phyloP scores from a whole-genome alignment of 1,284 basidiomycete genomes.

The Ceratobasidium sp. region DNA sequence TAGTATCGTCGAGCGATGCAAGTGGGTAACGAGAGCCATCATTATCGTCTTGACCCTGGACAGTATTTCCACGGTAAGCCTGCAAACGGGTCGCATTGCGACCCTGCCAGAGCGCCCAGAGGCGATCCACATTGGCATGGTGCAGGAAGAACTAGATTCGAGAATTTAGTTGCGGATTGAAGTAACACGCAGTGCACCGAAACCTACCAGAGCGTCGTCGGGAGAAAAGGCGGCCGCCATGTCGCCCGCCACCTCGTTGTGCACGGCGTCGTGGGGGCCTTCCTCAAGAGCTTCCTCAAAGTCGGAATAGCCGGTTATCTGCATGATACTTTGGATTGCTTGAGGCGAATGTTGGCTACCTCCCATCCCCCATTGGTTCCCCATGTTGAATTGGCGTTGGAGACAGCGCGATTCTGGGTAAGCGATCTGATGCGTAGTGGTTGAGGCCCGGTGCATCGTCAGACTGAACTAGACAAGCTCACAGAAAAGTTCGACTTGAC shows the following conservation, averaged over 20 bases:
- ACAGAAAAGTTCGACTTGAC: conserved; percentile 32
- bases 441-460: too few relatives aligned
- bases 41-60: conserved; percentile 27
- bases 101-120: conserved; percentile 48
- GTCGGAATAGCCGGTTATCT: conserved; percentile 3
- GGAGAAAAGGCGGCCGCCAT: conserved; percentile 39
- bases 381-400: conserved; percentile 28
- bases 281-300: conserved; percentile 26
- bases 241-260: conserved; percentile 36
- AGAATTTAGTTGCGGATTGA: neutral
- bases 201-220: conserved; percentile 29
- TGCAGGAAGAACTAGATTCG: conserved; percentile 42
- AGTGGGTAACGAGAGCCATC: conserved; percentile 13
- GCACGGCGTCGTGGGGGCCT: conserved; percentile 38
- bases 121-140: conserved; percentile 46
- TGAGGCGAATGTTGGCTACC: conserved; percentile 17
- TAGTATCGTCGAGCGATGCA: conserved; percentile 28
- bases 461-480: neutral
- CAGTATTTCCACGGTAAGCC: conserved; percentile 35
- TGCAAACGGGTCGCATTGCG: neutral
- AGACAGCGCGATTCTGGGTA: conserved; percentile 33
- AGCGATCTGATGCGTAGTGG: neutral
- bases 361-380: neutral
- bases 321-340: conserved; percentile 4
- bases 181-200: neutral